These are phyloP conservation scores for Leishmania amazonensis DNA, from an alignment of 208 protist genomes.

Conservation along the genomic window DNA sequence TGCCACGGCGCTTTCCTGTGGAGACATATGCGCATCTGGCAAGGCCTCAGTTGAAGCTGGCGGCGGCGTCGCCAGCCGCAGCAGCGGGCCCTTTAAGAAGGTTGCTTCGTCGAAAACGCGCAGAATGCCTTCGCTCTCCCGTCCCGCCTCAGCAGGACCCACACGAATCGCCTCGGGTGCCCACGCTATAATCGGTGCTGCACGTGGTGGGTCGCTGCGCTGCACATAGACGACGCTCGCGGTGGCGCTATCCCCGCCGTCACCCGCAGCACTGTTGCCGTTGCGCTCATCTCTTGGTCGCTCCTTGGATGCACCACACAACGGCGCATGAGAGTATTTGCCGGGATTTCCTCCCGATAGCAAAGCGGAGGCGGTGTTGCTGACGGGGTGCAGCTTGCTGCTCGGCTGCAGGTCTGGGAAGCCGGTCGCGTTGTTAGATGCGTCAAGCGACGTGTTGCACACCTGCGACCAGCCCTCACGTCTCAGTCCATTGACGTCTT, in stretches of 20 bases:
- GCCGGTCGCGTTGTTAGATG: not conserved
- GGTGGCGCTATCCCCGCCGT: not conserved
- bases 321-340: not conserved
- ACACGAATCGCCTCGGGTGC: slow-evolving; percentile 49
- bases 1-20: not conserved
- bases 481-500: not conserved
- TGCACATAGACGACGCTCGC: slow-evolving; percentile 22
- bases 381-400: not conserved
- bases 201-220: slow-evolving; percentile 24
- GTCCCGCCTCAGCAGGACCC: slow-evolving; percentile 28
- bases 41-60: not conserved
- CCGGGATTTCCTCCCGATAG: not conserved
- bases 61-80: not conserved
- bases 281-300: not conserved
- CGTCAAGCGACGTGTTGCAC: not conserved
- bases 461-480: not conserved
- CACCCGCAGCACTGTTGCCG: not conserved
- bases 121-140: slow-evolving; percentile 35
- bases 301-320: not conserved
- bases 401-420: slow-evolving; percentile 6
- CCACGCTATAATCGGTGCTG: slow-evolving; percentile 69
- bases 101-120: slow-evolving; percentile 46
- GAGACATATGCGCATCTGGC: not conserved
- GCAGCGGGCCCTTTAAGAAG: slow-evolving; percentile 39
- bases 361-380: not conserved